These are phyloP conservation scores for Trichoderma virens DNA, from an alignment of 495 filamentous ascomycete genomes.

Conservation along the genomic window DNA sequence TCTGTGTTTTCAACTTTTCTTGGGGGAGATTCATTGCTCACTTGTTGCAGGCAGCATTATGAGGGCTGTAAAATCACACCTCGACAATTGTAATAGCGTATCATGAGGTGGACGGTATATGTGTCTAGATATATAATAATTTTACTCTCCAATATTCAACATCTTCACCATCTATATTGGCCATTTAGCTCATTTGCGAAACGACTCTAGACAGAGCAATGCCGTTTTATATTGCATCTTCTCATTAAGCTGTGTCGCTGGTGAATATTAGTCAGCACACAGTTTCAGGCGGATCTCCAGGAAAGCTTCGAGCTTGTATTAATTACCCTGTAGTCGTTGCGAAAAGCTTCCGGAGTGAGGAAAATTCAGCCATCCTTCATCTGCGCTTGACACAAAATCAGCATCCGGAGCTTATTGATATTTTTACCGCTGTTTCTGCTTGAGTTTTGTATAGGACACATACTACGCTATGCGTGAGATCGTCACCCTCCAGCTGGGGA, in stretches of 20 bases:
- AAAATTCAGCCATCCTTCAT: not conserved
- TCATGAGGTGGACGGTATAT: not conserved
- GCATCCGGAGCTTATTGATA: no score
- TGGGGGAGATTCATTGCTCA: not conserved
- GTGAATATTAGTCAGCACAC: no score
- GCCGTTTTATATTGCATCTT: no score
- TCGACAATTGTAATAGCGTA: not conserved
- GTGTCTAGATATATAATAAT: not conserved
- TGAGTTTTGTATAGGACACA: no score
- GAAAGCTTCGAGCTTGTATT: no score
- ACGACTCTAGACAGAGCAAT: no score
- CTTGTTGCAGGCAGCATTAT: not conserved
- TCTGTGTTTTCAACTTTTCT: not conserved
- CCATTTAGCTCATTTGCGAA: no score
- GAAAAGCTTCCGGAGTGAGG: not conserved
- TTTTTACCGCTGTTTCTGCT: no score
- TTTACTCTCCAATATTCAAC: not conserved
- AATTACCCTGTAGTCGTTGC: not conserved
- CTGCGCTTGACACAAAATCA: not conserved
- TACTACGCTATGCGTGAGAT: conserved; percentile 80
- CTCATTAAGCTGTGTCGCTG: no score
- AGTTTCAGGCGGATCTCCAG: no score
- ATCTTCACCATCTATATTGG: not conserved
- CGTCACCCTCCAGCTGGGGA: conserved; percentile 86
- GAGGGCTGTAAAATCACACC: not conserved